Evolutionary conservation across 1,284 basidiomycete genomes (phyloP).

Genomic region (Ganoderma boninense): DNA sequence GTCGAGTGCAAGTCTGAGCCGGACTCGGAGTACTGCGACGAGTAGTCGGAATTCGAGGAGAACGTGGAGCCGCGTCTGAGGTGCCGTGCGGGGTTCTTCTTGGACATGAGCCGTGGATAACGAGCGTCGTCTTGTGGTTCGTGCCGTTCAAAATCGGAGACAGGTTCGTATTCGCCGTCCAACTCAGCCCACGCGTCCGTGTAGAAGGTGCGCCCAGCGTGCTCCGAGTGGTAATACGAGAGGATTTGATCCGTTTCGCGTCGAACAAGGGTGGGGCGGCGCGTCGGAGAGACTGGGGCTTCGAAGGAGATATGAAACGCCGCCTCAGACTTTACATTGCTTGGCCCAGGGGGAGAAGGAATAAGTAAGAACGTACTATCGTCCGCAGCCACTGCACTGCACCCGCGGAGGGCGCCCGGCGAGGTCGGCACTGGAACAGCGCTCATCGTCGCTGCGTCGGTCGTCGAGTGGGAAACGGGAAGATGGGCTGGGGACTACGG

Average conservation of each 20-base stretch:
- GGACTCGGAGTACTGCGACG: constrained; percentile 57
- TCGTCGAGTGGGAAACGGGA: neutral
- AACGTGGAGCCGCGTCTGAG: constrained; percentile 11
- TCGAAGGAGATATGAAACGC: neutral
- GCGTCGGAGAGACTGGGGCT: constrained; percentile 31
- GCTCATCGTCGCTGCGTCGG: constrained; percentile 23
- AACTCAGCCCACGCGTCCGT: constrained; percentile 29
- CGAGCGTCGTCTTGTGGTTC: neutral
- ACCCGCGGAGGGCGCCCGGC: neutral
- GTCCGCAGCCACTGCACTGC: constrained; percentile 2
- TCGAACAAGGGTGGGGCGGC: constrained; percentile 38
- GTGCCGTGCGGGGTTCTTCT: neutral
- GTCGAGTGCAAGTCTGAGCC: constrained; percentile 29
- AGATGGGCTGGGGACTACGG: neutral
- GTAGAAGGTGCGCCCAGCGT: constrained; percentile 37
- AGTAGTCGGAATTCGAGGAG: constrained; percentile 39
- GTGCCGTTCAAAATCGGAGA: constrained; percentile 14
- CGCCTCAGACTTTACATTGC: constrained; percentile 16
- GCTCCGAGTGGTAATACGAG: constrained; percentile 45
- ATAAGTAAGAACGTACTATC: constrained; percentile 21
- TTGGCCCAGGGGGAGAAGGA: neutral
- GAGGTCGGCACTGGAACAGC: neutral
- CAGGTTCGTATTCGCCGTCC: constrained; percentile 15
- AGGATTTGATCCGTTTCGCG: constrained; percentile 44
- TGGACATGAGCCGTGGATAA: neutral